A percentile compares a stretch with the other conserved stretches of the same genome.
Conservation (phyloP, 345 rosid species). For the Lepidium aucheri region DNA sequence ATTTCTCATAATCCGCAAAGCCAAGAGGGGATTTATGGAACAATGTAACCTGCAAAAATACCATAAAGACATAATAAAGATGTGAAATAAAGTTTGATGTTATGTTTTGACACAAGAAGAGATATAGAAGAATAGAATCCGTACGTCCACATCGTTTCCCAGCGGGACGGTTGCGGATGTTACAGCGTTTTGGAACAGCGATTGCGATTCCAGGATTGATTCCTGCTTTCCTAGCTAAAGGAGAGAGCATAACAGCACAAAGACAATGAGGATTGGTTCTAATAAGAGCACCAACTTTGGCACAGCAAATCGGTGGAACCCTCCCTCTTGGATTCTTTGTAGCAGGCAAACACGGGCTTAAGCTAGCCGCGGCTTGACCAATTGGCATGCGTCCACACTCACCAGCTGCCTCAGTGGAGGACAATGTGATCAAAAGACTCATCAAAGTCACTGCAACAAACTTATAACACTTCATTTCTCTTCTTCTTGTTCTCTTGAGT, state of each 20-base stretch:
- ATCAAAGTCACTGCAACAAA: conserved; percentile 22
- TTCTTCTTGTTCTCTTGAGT: conserved; percentile 9
- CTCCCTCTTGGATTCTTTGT: conserved; percentile 40
- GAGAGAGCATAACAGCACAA: conserved; percentile 68
- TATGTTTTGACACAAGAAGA: background rate
- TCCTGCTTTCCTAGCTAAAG: conserved; percentile 69
- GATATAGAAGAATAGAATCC: background rate
- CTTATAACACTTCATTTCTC: conserved; percentile 23
- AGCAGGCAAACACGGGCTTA: conserved; percentile 68
- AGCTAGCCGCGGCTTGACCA: conserved; percentile 52
- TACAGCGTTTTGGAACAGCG: conserved; percentile 74
- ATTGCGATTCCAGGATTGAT: conserved; percentile 72
- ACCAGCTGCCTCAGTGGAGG: conserved; percentile 37
- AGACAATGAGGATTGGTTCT: conserved; percentile 67
- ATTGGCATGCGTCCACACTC: conserved; percentile 74
- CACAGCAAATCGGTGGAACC: conserved; percentile 63
- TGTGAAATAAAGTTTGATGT: background rate
- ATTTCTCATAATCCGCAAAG: background rate
- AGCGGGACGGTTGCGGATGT: conserved; percentile 52
- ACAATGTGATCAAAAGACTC: conserved; percentile 22
- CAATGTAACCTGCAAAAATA: conserved; percentile 17
- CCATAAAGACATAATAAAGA: background rate
- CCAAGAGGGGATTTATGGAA: background rate
- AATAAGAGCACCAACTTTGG: conserved; percentile 57
- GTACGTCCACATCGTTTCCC: conserved; percentile 90